Percentiles rank a stretch among this genome's conserved stretches.
phyloP scores from a whole-genome alignment of 2,329 filamentous ascomycete species.

The Fusarium austroafricanum region DNA sequence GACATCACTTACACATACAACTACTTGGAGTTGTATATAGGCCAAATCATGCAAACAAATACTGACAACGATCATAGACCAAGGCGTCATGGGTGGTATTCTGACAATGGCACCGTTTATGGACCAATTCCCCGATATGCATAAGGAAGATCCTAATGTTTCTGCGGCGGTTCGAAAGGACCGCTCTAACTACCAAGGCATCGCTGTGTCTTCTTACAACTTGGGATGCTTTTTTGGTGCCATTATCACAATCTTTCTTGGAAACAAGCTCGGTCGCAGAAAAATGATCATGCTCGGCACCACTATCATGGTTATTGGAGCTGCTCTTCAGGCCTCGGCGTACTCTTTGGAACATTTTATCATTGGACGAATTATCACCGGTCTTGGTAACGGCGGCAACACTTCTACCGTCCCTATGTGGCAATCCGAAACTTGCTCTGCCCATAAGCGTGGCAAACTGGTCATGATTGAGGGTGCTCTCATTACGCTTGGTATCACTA shows the following conservation, averaged over 20 bases:
- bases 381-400: constrained; percentile 68
- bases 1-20: not conserved
- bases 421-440: constrained; percentile 69
- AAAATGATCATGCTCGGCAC: constrained; percentile 70
- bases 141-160: constrained; percentile 56
- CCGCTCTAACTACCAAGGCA: constrained; percentile 65
- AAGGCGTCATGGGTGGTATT: constrained; percentile 81
- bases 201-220: constrained; percentile 67
- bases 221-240: constrained; percentile 73
- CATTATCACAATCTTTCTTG: constrained; percentile 73
- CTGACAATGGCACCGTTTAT: constrained; percentile 74
- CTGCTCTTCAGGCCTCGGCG: constrained; percentile 68
- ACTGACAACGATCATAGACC: constrained; percentile 62
- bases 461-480: constrained; percentile 71
- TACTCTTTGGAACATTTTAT: constrained; percentile 67
- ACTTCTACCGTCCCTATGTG: constrained; percentile 69
- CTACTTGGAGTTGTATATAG: not conserved
- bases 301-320: constrained; percentile 67
- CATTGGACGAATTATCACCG: constrained; percentile 68
- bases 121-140: constrained; percentile 65
- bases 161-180: constrained; percentile 50
- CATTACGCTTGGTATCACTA: constrained; percentile 67
- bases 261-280: constrained; percentile 70
- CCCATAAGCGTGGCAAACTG: constrained; percentile 68
- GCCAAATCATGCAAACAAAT: not conserved